Evolutionary conservation across 1,284 basidiomycete genomes (phyloP).

Genomic region (Wallemia mellicola): DNA sequence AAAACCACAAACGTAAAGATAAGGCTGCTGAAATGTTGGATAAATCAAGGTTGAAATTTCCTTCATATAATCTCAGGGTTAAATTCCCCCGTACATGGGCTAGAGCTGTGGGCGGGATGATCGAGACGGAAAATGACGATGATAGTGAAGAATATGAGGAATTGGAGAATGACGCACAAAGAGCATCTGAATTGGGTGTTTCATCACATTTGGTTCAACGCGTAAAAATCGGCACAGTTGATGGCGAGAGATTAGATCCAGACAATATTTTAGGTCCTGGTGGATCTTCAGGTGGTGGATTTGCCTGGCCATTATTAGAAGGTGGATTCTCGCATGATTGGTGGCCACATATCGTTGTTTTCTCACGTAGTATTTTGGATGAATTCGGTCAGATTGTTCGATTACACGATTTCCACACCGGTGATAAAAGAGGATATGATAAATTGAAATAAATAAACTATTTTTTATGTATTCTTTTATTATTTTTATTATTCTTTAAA

Average conservation of each 20-base stretch:
- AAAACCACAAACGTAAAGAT: neutral
- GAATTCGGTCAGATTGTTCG: neutral
- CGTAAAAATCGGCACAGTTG: neutral
- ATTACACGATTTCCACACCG: neutral
- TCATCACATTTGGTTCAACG: neutral
- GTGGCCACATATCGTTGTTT: neutral
- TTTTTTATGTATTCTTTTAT: neutral
- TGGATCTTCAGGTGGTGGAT: neutral
- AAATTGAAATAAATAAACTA: neutral
- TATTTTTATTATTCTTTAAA: too few relatives aligned
- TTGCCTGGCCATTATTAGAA: neutral
- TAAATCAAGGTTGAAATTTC: neutral
- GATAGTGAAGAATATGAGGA: neutral
- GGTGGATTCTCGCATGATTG: neutral
- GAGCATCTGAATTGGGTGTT: neutral
- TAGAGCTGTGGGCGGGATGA: neutral
- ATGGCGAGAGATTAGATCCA: neutral
- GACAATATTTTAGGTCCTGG: neutral
- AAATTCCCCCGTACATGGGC: neutral
- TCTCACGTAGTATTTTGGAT: neutral
- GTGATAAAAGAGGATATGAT: neutral
- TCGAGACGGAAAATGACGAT: neutral
- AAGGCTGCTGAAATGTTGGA: neutral
- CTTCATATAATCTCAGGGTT: neutral
- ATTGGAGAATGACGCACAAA: neutral